A percentile compares a stretch with the other conserved stretches of the same genome.
Evolutionary conservation across 106 monocot genomes (phyloP).

Genomic region (Amphibolis antarctica): DNA sequence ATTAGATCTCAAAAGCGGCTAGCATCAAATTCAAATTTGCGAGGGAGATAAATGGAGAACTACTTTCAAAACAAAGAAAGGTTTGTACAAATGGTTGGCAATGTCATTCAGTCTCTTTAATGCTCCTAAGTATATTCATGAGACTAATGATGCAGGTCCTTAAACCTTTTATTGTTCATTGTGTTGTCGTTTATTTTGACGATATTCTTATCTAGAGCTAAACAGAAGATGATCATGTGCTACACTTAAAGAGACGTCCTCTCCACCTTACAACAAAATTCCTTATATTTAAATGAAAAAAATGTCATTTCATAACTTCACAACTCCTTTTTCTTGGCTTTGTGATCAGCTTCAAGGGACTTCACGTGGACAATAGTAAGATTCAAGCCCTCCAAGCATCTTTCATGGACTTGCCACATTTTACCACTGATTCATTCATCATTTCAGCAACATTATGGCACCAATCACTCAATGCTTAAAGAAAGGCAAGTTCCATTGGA

Average conservation of each 20-base stretch:
- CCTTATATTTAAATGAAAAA: background rate
- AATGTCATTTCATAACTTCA: slow-evolving; percentile 1
- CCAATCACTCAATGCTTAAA: background rate
- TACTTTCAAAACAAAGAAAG: slow-evolving; percentile 10
- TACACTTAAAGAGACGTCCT: slow-evolving; percentile 4
- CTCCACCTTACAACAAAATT: background rate
- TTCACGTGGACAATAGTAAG: background rate
- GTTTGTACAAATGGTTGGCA: slow-evolving; percentile 14
- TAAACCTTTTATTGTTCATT: background rate
- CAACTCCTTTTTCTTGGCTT: slow-evolving; percentile 8
- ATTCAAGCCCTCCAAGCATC: background rate
- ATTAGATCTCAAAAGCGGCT: slow-evolving; percentile 7
- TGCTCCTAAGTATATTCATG: slow-evolving; percentile 16
- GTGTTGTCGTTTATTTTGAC: slow-evolving; percentile 10
- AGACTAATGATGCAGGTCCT: slow-evolving; percentile 6
- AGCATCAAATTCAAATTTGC: slow-evolving; percentile 6
- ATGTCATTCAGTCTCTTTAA: slow-evolving; percentile 16
- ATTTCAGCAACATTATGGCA: background rate
- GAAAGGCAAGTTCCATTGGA: background rate
- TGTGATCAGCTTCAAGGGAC: background rate
- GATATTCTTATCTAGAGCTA: slow-evolving; percentile 5
- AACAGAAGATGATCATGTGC: background rate
- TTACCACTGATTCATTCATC: background rate
- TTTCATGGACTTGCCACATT: background rate
- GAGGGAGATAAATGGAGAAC: slow-evolving; percentile 11